phyloP scores from a whole-genome alignment of 2,329 filamentous ascomycete species.

The Diplodia intermedia region DNA sequence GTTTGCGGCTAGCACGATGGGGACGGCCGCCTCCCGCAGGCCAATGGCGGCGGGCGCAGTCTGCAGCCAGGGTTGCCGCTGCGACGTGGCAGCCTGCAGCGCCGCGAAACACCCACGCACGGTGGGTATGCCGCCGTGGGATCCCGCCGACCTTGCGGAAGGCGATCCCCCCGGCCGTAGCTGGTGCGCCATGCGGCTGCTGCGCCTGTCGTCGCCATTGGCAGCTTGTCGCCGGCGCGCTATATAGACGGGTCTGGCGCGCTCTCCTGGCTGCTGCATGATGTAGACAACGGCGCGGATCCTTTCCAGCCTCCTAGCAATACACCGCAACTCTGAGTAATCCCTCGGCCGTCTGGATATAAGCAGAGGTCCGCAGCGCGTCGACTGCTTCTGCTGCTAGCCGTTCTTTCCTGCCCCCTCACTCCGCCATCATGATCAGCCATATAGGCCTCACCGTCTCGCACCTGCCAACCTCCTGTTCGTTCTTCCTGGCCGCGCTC shows the following conservation, averaged over 20 bases:
- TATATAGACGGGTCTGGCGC: conserved; percentile 26
- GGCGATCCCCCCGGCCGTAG: neutral
- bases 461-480: conserved; percentile 78
- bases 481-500: conserved; percentile 81
- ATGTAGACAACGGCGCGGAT: neutral
- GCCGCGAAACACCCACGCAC: conserved; percentile 1
- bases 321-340: conserved; percentile 29
- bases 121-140: conserved; percentile 15
- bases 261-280: neutral
- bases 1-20: neutral
- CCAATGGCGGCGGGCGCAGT: neutral
- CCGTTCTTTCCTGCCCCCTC: neutral
- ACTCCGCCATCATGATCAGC: conserved; percentile 59
- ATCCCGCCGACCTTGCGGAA: conserved; percentile 1
- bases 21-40: conserved; percentile 1
- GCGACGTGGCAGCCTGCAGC: conserved; percentile 4
- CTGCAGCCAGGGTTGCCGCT: conserved; percentile 1
- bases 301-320: conserved; percentile 15
- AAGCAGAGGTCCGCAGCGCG: neutral
- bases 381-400: conserved; percentile 1
- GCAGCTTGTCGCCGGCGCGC: conserved; percentile 17
- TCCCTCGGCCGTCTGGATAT: neutral
- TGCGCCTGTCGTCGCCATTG: conserved; percentile 22
- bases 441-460: conserved; percentile 73
- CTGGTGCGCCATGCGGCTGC: conserved; percentile 16